A percentile compares a stretch with the other conserved stretches of the same genome.
Evolutionary conservation across 495 filamentous ascomycete genomes (phyloP).

Genomic region (Polyplosphaeria fusca): DNA sequence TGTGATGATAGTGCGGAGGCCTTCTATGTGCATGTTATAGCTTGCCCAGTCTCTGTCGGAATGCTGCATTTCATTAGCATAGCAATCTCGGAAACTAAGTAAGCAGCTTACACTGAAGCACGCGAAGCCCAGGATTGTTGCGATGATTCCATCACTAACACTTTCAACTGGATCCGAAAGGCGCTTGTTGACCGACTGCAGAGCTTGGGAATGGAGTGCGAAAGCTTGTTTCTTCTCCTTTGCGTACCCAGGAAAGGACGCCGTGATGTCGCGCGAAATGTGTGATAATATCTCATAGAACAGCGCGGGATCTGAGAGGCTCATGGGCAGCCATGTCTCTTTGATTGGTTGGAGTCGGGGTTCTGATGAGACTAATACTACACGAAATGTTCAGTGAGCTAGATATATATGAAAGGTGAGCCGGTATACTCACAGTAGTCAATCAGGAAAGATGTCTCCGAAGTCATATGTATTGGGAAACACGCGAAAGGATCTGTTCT

Average conservation of each 20-base stretch:
- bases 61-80: constrained; percentile 3
- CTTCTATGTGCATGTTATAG: constrained; percentile 15
- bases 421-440: constrained; percentile 14
- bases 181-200: constrained; percentile 5
- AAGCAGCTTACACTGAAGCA: constrained; percentile 13
- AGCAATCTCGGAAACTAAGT: constrained; percentile 3
- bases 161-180: constrained; percentile 7
- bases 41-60: constrained; percentile 12
- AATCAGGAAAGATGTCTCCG: constrained; percentile 13
- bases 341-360: constrained; percentile 12
- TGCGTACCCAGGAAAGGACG: constrained; percentile 9
- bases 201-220: constrained; percentile 8
- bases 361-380: constrained; percentile 13
- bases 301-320: constrained; percentile 12
- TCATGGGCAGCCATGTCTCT: constrained; percentile 15
- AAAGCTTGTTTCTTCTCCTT: constrained; percentile 11
- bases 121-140: constrained; percentile 8
- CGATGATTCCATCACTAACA: constrained; percentile 15
- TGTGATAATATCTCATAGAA: constrained; percentile 19
- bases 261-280: constrained; percentile 6
- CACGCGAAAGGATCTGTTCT: constrained; percentile 14
- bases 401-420: constrained; percentile 11
- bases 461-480: constrained; percentile 10
- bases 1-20: constrained; percentile 11
- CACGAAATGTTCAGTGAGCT: constrained; percentile 7